Evolutionary conservation across 768 basidiomycete genomes (phyloP).

Genomic region (Rhizopogon vinicolor): DNA sequence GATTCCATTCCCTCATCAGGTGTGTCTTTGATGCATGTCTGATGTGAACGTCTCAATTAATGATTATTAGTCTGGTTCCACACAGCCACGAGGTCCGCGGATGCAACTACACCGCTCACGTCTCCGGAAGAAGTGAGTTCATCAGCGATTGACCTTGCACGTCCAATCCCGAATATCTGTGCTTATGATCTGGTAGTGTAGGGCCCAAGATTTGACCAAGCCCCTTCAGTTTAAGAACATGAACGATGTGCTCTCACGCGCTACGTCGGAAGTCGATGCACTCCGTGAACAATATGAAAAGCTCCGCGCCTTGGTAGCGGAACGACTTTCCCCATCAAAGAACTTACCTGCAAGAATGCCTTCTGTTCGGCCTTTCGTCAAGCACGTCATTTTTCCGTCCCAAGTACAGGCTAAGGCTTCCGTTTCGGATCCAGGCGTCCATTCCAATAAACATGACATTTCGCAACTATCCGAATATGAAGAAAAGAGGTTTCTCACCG

Average conservation of each 20-base stretch:
- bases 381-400: background rate
- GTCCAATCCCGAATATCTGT: background rate
- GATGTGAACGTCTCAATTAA: background rate
- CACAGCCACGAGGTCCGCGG: background rate
- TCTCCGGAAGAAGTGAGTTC: background rate
- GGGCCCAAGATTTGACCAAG: background rate
- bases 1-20: background rate
- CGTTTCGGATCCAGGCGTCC: background rate
- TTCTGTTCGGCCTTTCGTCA: background rate
- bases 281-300: slow-evolving; percentile 23
- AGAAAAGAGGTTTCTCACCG: slow-evolving; percentile 15
- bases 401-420: background rate
- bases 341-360: background rate
- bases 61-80: background rate
- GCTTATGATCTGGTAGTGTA: background rate
- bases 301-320: slow-evolving; percentile 15
- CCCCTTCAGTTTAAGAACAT: slow-evolving; percentile 21
- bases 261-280: slow-evolving; percentile 18
- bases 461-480: slow-evolving; percentile 17
- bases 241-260: slow-evolving; percentile 17
- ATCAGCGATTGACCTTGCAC: no score
- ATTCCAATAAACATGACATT: slow-evolving; percentile 6
- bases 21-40: background rate
- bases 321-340: slow-evolving; percentile 4
- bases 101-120: background rate